phyloP scores from a whole-genome alignment of 129 eudicot species.

The Escallonia rubra region DNA sequence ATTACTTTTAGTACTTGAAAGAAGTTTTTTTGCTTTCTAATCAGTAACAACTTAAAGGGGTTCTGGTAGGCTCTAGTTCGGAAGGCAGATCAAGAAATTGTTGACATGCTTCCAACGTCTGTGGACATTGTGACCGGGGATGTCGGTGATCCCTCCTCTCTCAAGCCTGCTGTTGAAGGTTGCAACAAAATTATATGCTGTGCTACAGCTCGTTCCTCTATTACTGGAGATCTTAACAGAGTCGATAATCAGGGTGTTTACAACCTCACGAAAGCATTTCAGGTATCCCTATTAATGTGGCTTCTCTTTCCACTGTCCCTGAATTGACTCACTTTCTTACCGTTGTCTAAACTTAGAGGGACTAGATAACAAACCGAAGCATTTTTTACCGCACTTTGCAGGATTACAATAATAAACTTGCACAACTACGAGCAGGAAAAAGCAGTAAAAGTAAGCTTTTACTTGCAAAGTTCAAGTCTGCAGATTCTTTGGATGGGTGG shows the following conservation, averaged over 20 bases:
- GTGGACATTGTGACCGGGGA: conserved; percentile 85
- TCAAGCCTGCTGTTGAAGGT: conserved; percentile 69
- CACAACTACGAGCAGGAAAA: conserved; percentile 93
- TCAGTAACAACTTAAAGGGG: background rate
- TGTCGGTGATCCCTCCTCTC: conserved; percentile 83
- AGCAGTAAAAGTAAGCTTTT: conserved; percentile 98
- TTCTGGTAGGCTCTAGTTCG: conserved; percentile 75
- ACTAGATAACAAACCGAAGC: background rate
- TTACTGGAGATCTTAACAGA: conserved; percentile 92
- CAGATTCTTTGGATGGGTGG: conserved; percentile 84
- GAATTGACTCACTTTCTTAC: background rate
- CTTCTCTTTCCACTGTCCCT: background rate
- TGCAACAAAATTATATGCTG: conserved; percentile 92
- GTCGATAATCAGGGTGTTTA: conserved; percentile 92
- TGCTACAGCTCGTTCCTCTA: conserved; percentile 95
- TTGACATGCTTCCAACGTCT: conserved; percentile 90
- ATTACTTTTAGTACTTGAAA: background rate
- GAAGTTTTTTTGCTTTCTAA: background rate
- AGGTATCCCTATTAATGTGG: conserved; percentile 35
- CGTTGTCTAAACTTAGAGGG: background rate
- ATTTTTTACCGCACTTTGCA: conserved; percentile 16
- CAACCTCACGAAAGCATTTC: conserved; percentile 91
- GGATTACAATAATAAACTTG: conserved; percentile 96
- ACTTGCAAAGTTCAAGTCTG: conserved; percentile 88
- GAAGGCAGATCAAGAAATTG: conserved; percentile 60